phyloP scores from a whole-genome alignment of 1,139 yeast genomes.

The Debaryomycetaceae sp. region DNA sequence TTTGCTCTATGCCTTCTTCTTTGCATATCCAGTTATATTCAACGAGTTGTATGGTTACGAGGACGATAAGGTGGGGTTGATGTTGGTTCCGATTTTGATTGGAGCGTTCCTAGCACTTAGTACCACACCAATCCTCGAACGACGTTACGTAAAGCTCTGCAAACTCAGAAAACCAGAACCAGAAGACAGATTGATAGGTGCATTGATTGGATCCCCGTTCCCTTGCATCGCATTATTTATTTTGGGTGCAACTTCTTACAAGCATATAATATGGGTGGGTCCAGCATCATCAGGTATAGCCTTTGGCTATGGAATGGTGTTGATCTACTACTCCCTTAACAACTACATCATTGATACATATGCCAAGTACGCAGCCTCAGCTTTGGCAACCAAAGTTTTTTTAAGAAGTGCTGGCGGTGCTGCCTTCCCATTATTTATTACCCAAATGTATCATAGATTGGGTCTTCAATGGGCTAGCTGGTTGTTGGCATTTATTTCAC shows the following conservation, averaged over 20 bases:
- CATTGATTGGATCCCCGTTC: slow-evolving; percentile 87
- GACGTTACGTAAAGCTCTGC: slow-evolving; percentile 49
- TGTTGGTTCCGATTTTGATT: slow-evolving; percentile 82
- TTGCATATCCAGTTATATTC: slow-evolving; percentile 80
- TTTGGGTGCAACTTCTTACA: slow-evolving; percentile 81
- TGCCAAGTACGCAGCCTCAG: slow-evolving; percentile 85
- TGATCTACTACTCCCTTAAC: slow-evolving; percentile 81
- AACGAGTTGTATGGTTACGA: slow-evolving; percentile 60
- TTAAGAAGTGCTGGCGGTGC: slow-evolving; percentile 87
- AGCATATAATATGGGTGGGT: slow-evolving; percentile 86
- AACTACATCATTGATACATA: slow-evolving; percentile 87
- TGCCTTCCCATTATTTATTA: slow-evolving; percentile 85
- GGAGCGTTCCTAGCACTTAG: slow-evolving; percentile 74
- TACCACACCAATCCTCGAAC: slow-evolving; percentile 72
- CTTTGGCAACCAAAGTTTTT: slow-evolving; percentile 86
- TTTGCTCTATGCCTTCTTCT: slow-evolving; percentile 84
- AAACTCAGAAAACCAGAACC: slow-evolving; percentile 69
- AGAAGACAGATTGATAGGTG: slow-evolving; percentile 83
- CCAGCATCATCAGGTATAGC: slow-evolving; percentile 90
- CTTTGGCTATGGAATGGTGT: slow-evolving; percentile 89
- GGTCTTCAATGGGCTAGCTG: slow-evolving; percentile 84
- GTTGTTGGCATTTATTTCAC: slow-evolving; percentile 76
- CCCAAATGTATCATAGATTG: slow-evolving; percentile 71
- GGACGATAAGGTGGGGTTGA: slow-evolving; percentile 72
- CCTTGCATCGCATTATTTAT: slow-evolving; percentile 86